Base-by-base conservation (phyloP, 768 basidiomycete species). In the Lactifluus volemus region DNA sequence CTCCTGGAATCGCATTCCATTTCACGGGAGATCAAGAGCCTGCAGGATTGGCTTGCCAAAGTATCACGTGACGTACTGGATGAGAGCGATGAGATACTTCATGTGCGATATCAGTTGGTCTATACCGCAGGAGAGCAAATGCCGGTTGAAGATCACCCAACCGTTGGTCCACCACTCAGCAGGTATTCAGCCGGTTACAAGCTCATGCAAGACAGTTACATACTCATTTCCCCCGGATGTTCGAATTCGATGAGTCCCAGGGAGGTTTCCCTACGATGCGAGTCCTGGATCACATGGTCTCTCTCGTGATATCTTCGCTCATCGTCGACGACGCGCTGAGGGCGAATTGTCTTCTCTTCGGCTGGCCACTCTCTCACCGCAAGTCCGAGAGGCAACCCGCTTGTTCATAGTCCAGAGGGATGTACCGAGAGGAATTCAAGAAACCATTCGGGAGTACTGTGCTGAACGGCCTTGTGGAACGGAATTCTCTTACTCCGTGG, bases 141-240 rank as follows among this genome's bases (percentile, higher is more conserved):
- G 38, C 38, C 38, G 38, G 38, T 38, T 38, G 38, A 12, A 81
- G 49, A 73, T 81, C 32, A 71, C 2, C 73, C 80, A 81, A 60
- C 79, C 80, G 59, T 65, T 82, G 14, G 70, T 81, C 7, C 81
- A 81, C 55, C 78, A 70, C 71, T 0, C 77, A 80, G 61, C 69
- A 76, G 14, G 50, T 80, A 9, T 68, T 81, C 15, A 38, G 38
- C 38, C 38, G 9, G 38, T 38, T 38, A 38, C 38, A 38, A 38
- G 38, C 38, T 12, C 38, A 63, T 72, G 2, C 59, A 47, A 9
- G 63, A 3, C 14, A 30, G 5, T 29, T 61, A 32, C 32, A 32
- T 14, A 3, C 47, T 7, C n/a, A 4, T 9, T 57, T 39, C 19
- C 47, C 41, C 17, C 25, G 39, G 25, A 50, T 14, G 49, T 39